phyloP scores from a whole-genome alignment of 2,329 filamentous ascomycete genomes.

The Amesomyces nigricolor region DNA sequence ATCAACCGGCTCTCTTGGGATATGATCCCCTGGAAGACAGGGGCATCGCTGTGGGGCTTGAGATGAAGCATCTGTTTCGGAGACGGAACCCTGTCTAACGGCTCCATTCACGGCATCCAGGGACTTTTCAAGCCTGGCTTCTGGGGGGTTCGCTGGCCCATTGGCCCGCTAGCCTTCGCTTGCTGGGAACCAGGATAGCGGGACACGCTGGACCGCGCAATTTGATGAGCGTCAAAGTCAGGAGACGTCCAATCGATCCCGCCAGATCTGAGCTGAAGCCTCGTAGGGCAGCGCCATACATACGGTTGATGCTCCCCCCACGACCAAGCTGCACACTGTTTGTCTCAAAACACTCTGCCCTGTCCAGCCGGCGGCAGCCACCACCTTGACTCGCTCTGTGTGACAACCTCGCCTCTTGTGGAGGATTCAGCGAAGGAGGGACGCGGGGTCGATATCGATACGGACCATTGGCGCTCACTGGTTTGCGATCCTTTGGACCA shows the following conservation, averaged over 20 bases:
- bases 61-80: not conserved
- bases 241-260: not conserved
- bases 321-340: not conserved
- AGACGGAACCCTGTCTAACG: slow-evolving; percentile 1
- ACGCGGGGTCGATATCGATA: not conserved
- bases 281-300: slow-evolving; percentile 7
- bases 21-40: not conserved
- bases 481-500: too few species aligned
- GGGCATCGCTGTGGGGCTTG: not conserved
- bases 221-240: not conserved
- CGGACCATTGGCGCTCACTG: not conserved
- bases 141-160: not conserved
- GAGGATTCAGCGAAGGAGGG: not conserved
- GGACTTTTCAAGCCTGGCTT: too few species aligned
- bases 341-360: not conserved
- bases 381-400: not conserved
- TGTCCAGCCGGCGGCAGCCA: not conserved
- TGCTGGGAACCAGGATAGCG: not conserved
- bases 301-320: slow-evolving; percentile 10
- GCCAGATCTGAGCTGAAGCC: not conserved
- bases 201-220: not conserved
- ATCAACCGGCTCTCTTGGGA: not conserved
- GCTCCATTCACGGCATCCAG: not conserved
- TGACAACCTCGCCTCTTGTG: not conserved
- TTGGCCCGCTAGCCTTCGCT: slow-evolving; percentile 2